Conservation (phyloP, 441 rosid genomes). For the Mallotus japonicus region DNA sequence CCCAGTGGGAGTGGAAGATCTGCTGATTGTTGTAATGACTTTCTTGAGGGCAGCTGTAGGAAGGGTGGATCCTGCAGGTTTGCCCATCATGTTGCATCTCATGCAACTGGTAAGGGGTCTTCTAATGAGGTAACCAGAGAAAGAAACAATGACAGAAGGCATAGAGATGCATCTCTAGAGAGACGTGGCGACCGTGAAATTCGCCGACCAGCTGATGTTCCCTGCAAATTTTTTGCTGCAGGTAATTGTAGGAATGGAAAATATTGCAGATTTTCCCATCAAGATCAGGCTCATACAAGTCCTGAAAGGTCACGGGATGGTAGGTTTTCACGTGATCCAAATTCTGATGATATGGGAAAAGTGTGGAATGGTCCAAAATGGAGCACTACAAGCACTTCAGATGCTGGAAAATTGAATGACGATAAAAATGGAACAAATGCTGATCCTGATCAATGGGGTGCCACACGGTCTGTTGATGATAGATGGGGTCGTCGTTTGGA, state of each 20-base stretch:
- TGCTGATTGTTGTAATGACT: slow-evolving; percentile 41
- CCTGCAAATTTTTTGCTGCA: slow-evolving; percentile 71
- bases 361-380: slow-evolving; percentile 45
- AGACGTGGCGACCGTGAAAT: slow-evolving; percentile 48
- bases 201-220: slow-evolving; percentile 47
- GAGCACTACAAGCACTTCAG: slow-evolving; percentile 35
- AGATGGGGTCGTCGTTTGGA: slow-evolving; percentile 37
- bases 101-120: slow-evolving; percentile 36
- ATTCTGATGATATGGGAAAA: slow-evolving; percentile 42
- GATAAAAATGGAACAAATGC: slow-evolving; percentile 32
- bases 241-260: slow-evolving; percentile 81
- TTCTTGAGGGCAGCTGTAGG: slow-evolving; percentile 50
- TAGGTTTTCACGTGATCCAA: slow-evolving; percentile 35
- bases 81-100: slow-evolving; percentile 44
- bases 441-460: slow-evolving; percentile 29
- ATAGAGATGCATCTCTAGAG: slow-evolving; percentile 44
- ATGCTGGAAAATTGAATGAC: slow-evolving; percentile 29
- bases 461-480: slow-evolving; percentile 35
- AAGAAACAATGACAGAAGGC: slow-evolving; percentile 47
- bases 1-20: slow-evolving; percentile 45
- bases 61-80: slow-evolving; percentile 53
- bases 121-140: slow-evolving; percentile 44
- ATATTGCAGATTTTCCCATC: slow-evolving; percentile 75
- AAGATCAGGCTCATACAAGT: slow-evolving; percentile 40
- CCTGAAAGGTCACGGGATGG: slow-evolving; percentile 53